phyloP scores from a whole-genome alignment of 2,329 filamentous ascomycete genomes.

The Penicillium sclerotiorum region DNA sequence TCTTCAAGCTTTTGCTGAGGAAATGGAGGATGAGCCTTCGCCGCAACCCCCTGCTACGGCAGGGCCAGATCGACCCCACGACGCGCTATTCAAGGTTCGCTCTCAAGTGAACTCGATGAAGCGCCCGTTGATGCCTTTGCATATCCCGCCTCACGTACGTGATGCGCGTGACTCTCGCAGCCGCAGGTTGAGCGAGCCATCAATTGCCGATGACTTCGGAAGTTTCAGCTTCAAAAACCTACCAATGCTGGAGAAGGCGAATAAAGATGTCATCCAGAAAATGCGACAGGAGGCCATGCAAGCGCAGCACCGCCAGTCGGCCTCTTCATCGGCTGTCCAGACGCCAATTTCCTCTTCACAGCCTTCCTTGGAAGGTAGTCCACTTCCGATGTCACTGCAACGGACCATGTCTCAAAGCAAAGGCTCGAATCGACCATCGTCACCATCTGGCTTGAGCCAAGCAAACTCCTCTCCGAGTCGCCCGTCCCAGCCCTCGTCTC shows the following conservation, averaged over 20 bases:
- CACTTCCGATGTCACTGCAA: slow-evolving; percentile 77
- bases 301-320: slow-evolving; percentile 57
- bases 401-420: slow-evolving; percentile 82
- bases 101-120: slow-evolving; percentile 87
- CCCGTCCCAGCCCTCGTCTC: slow-evolving; percentile 80
- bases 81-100: slow-evolving; percentile 86
- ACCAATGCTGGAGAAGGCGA: slow-evolving; percentile 93
- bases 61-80: slow-evolving; percentile 82
- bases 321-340: slow-evolving; percentile 29
- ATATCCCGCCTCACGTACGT: slow-evolving; percentile 94
- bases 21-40: slow-evolving; percentile 85
- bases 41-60: slow-evolving; percentile 70
- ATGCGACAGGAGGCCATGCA: slow-evolving; percentile 87
- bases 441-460: slow-evolving; percentile 78
- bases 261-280: slow-evolving; percentile 98
- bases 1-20: slow-evolving; percentile 87
- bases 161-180: slow-evolving; percentile 87
- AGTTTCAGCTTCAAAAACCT: slow-evolving; percentile 97
- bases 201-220: slow-evolving; percentile 88
- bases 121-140: slow-evolving; percentile 88
- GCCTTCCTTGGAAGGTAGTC: slow-evolving; percentile 79
- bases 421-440: slow-evolving; percentile 74
- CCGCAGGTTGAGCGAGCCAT: slow-evolving; percentile 85
- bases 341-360: slow-evolving; percentile 27
- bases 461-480: slow-evolving; percentile 85